Evolutionary conservation across 805 yeast species (phyloP).

Genomic region (Teunomyces tritomae): DNA sequence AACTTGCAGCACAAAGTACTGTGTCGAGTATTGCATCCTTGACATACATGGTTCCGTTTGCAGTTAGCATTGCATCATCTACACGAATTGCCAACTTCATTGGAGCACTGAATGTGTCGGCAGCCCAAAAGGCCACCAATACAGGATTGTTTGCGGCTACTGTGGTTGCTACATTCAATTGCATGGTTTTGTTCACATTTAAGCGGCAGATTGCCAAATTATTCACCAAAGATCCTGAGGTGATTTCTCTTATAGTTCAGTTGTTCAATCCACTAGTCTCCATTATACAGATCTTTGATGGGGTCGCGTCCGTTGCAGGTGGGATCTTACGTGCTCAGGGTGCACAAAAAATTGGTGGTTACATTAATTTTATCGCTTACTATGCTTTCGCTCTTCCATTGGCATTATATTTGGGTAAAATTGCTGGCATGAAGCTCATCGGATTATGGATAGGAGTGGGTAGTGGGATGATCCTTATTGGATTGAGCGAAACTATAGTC

Average conservation of each 20-base stretch:
- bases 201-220: conserved; percentile 50
- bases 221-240: conserved; percentile 63
- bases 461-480: conserved; percentile 57
- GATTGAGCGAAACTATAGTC: conserved; percentile 44
- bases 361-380: conserved; percentile 66
- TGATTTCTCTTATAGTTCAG: conserved; percentile 47
- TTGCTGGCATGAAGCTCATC: conserved; percentile 42
- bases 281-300: conserved; percentile 64
- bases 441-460: conserved; percentile 81
- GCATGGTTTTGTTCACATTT: conserved; percentile 44
- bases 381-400: conserved; percentile 70
- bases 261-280: conserved; percentile 63
- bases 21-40: conserved; percentile 46
- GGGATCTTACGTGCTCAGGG: conserved; percentile 79
- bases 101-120: conserved; percentile 39
- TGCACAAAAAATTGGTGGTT: conserved; percentile 68
- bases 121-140: conserved; percentile 36
- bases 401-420: conserved; percentile 53
- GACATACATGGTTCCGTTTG: conserved; percentile 46
- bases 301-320: conserved; percentile 66
- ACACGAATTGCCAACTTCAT: conserved; percentile 46
- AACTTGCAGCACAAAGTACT: conserved; percentile 52
- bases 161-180: conserved; percentile 34
- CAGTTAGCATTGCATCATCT: conserved; percentile 43
- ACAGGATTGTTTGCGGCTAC: conserved; percentile 32